Evolutionary conservation across 1,284 basidiomycete species (phyloP), one percentile per base, ranked within the genome.

Genomic region (Trichosporon ovoides): DNA sequence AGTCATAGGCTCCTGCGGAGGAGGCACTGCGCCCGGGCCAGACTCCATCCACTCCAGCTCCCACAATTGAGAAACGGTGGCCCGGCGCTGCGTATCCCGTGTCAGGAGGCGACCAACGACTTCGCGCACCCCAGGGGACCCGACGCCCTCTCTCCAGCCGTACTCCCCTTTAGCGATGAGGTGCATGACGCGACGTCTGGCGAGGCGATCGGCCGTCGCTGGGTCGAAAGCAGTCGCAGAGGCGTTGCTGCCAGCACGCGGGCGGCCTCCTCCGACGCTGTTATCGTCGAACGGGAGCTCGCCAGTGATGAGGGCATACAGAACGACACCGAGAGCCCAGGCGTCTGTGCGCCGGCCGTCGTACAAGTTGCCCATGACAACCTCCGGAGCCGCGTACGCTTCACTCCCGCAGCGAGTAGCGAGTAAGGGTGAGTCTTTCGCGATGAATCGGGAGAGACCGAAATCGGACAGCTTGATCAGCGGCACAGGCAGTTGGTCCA

Each of bases 381-480:
- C 84, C 72, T 96, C 91, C 0, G 91, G 92, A 7, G 91, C 91
- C 1, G 91, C 91, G 73, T 94, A 95, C 10, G 88, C 88, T 73
- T 96, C 92, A 22, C 86, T 89, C 3, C 92, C 92, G 72, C 92
- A 96, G 1, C 91, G 84, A 1, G 91, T 95, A 16, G 83, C 82
- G n/a, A 95, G 81, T 24, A 86, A 75, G 0, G 90, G 89, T 2
- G 82, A 78, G 7, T 81, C 78, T 0, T 85, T 83, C 61, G 87
- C 85, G 65, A 95, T 86, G 75, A 92, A 93, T 19, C 91, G 84
- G 22, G 90, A 87, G 22, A 96, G 83, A 7, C 92, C 92, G 70
- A 95, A 96, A 73, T 96, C 92, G 24, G 89, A 89, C 11, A 95
- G 80, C 75, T 93, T 93, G 76, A 95, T 80, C 9, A 94, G 81